Base-by-base conservation (phyloP, 2,329 filamentous ascomycete genomes). In the Stachybotrys elegans region DNA sequence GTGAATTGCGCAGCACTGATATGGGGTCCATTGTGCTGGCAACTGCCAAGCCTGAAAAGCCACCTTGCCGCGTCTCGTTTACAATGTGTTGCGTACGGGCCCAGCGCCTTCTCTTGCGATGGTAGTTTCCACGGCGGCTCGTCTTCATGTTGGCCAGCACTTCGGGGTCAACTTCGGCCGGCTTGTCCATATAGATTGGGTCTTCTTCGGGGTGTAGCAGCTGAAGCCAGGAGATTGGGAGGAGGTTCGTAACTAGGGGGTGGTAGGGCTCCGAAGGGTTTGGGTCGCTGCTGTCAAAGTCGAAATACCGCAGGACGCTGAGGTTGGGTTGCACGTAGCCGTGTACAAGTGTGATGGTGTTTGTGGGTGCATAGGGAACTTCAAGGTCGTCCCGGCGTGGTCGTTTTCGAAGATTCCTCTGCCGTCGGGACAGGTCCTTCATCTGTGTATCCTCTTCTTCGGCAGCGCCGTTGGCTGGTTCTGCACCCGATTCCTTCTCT, bases 171-270 rank as follows among this genome's bases (percentile, higher is more conserved):
- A 84, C 71, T 0, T 68, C 60, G 1, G 79, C 72, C 0, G 89
- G 85, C 43, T 84, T 77, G 21, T 78, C 75, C 23, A 72, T 66
- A 65, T 95, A 95, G 4, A 85, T 80, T 1, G 78, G 75, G 62
- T 97, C 93, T 22, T 81, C 71, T 27, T 79, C 69, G 0, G 93
- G 93, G 20, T 86, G 76, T 14, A 96, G 70, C 5, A 98, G 79
- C 65, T 97, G 92, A 3, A 98, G 78, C 91, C 92, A 98, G 22
- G 88, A 92, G 22, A 97, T 72, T 5, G 85, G 81, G 56, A 92
- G 84, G 42, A 98, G 79, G 60, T 93, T 84, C 14, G 79, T 84
- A 63, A 85, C 78, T 11, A 98, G 79, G 1, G 93, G 92, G 60
- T 97, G 93, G 20, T 81, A 72, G 13, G 77, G 72, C 43, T 73